Conservation (phyloP, 768 basidiomycete species). For the Saitozyma podzolica region DNA sequence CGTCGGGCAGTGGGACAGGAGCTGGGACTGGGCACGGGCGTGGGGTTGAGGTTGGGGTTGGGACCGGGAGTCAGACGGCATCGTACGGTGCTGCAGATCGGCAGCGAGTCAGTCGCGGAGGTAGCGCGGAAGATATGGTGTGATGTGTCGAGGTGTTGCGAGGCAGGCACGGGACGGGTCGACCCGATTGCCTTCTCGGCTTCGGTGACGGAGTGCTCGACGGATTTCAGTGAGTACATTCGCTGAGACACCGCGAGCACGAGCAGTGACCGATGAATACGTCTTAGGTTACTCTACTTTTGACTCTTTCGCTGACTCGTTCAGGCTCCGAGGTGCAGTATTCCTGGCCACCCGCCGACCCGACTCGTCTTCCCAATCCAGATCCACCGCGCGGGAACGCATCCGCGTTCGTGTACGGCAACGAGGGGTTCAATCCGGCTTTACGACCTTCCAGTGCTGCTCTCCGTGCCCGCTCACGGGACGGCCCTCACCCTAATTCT, state of each 20-base stretch:
- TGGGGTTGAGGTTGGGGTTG: neutral
- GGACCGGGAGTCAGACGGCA: constrained; percentile 1
- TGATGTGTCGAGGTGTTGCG: neutral
- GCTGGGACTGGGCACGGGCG: constrained; percentile 1
- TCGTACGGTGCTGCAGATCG: constrained; percentile 13
- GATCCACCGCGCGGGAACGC: constrained; percentile 45
- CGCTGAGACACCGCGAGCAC: neutral
- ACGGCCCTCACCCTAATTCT: neutral
- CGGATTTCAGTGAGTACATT: neutral
- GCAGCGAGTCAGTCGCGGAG: constrained; percentile 10
- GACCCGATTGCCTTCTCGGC: too few relatives aligned
- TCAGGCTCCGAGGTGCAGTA: constrained; percentile 55
- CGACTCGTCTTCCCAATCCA: constrained; percentile 49
- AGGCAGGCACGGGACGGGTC: too few relatives aligned
- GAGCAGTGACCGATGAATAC: constrained; percentile 6
- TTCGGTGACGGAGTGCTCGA: neutral
- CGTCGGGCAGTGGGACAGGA: neutral
- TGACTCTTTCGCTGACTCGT: neutral
- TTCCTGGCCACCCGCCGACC: constrained; percentile 76
- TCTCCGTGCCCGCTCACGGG: constrained; percentile 21
- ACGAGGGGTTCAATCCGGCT: constrained; percentile 68
- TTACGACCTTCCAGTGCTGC: constrained; percentile 65
- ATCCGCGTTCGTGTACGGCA: constrained; percentile 78
- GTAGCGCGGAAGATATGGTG: constrained; percentile 20
- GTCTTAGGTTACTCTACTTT: neutral